Base-by-base conservation (phyloP, 177 flowering plant genomes). In the Vitis hybrid region DNA sequence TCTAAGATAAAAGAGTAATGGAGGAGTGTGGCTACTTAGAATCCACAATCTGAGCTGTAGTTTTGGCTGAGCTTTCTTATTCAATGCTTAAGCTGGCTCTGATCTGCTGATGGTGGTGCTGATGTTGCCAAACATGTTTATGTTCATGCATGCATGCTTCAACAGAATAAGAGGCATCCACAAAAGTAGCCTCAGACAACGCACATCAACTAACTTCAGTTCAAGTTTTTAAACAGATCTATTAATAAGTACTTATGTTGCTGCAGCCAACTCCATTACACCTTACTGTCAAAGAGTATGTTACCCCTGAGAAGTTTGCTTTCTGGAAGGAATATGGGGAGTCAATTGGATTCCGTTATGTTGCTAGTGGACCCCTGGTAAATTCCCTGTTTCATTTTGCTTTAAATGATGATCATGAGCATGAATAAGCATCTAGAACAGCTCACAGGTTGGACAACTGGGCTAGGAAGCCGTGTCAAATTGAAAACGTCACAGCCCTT, bases 321-420 rank as follows among this genome's bases (percentile, higher is more conserved):
- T 89, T 83, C 82, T 94, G 97, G 98, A 94, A 91, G 76, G 92
- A 92, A 18, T 92, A 87, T 70, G 98, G 98, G 63, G 97, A 94
- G 80, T 87, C 97, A n/a, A 90, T 91, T 2, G 97, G 98, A 65
- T 92, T 94, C 68, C 92, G 95, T 15, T 94, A 91, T 78, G 94
- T 94, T 50, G 97, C 98, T 12, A 94, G 97, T 75, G 98, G 98
- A 9, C 98, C 97, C 30, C 70, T 94, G 92, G 97, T 94, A 87
- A 84, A 27, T 27, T 27, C 30, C 30, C 30, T 27, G 30, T 27
- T 27, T 27, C 30, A 27, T 27, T 27, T 27, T 27, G 30, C 30
- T 27, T 27, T 27, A 27, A 27, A 27, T 2, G 30, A 27, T 27
- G 30, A 27, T 27, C 30, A 27, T 27, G 30, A 27, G 30, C 30